Conservation (phyloP, 2,329 filamentous ascomycete genomes). For the Fusarium robinianum region DNA sequence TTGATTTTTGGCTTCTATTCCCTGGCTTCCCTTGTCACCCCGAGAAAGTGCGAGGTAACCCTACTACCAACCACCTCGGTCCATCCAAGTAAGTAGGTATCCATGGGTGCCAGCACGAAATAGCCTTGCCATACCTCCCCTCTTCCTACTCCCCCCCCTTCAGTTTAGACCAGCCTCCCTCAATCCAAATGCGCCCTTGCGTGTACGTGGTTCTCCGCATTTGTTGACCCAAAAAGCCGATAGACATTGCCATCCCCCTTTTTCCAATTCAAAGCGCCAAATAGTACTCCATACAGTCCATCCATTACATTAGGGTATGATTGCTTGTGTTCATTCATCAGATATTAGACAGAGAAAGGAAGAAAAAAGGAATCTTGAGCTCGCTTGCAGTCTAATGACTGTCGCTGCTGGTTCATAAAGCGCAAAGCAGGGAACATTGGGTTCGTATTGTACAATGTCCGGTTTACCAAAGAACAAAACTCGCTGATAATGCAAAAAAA, state of each 20-base stretch:
- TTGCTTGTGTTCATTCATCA: conserved; percentile 33
- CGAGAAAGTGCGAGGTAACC: too few relatives aligned
- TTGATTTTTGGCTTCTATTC: too few relatives aligned
- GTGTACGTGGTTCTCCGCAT: too few relatives aligned
- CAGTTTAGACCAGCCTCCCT: too few relatives aligned
- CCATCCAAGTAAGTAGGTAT: too few relatives aligned
- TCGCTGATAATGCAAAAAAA: conserved; percentile 25
- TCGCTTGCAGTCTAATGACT: conserved; percentile 18
- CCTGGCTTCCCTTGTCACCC: too few relatives aligned
- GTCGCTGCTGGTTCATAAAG: conserved; percentile 8
- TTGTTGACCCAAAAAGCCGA: conserved; percentile 7
- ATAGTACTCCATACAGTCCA: conserved; percentile 24
- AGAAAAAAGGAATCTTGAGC: conserved; percentile 13
- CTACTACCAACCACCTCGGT: too few relatives aligned
- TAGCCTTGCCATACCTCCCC: too few relatives aligned
- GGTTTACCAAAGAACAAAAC: conserved; percentile 4
- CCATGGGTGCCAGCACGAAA: too few relatives aligned
- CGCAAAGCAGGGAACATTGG: conserved; percentile 5
- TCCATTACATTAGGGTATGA: conserved; percentile 40
- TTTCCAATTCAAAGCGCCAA: conserved; percentile 31
- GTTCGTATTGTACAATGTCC: conserved; percentile 32
- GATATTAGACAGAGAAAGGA: conserved; percentile 16
- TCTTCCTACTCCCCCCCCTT: too few relatives aligned
- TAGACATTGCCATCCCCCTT: conserved; percentile 15
- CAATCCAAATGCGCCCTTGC: too few relatives aligned